phyloP scores from a whole-genome alignment of 768 basidiomycete species.

The Phaffia australis region DNA sequence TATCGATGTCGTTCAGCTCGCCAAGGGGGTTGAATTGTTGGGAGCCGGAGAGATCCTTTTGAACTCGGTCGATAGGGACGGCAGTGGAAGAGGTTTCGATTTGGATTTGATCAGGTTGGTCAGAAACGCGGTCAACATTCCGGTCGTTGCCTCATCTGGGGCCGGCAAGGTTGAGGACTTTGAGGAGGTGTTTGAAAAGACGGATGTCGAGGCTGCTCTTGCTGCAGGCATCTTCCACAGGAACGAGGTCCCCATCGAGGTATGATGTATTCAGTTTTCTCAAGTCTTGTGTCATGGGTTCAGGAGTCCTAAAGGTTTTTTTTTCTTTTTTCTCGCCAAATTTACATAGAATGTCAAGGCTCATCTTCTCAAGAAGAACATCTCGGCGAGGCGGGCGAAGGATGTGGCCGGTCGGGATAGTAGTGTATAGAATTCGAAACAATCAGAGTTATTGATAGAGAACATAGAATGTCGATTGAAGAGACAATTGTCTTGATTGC shows the following conservation, averaged over 20 bases:
- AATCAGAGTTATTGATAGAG: background rate
- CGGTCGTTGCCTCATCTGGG: constrained; percentile 89
- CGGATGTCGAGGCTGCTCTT: constrained; percentile 65
- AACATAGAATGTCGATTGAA: too few species aligned
- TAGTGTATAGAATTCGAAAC: background rate
- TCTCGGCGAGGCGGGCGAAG: constrained; percentile 29
- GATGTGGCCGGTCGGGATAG: constrained; percentile 14
- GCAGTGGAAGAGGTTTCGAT: constrained; percentile 86
- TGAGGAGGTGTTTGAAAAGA: constrained; percentile 67
- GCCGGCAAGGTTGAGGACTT: constrained; percentile 78
- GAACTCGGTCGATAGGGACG: constrained; percentile 94
- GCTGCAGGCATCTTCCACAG: constrained; percentile 98
- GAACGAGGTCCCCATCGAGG: constrained; percentile 66
- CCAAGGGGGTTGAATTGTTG: constrained; percentile 72
- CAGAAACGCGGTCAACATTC: constrained; percentile 65
- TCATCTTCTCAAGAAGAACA: constrained; percentile 32
- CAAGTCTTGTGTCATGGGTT: too few species aligned
- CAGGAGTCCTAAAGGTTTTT: background rate
- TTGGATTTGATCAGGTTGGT: constrained; percentile 67
- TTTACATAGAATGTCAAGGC: constrained; percentile 52
- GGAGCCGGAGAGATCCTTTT: constrained; percentile 92
- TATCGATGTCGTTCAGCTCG: constrained; percentile 83
- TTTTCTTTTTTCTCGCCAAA: background rate
- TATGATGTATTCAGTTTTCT: constrained; percentile 1
- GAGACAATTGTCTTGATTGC: too few species aligned